Conservation (phyloP, 768 basidiomycete genomes). For the Lactifluus rugatus region DNA sequence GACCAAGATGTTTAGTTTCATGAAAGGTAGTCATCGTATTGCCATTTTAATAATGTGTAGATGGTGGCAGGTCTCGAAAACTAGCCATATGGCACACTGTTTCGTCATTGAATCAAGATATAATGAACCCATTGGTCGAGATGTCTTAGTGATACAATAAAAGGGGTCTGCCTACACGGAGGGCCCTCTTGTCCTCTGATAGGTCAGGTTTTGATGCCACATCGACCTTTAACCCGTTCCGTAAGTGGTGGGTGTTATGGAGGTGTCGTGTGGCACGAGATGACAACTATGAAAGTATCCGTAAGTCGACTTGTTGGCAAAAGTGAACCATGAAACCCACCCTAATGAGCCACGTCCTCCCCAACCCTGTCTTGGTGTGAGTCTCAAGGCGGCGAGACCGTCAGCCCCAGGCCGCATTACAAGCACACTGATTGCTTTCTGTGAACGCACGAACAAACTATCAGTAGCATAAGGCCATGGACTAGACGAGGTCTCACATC, state of each 20-base stretch:
- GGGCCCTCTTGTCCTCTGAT: neutral
- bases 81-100: neutral
- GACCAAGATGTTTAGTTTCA: no score
- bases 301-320: neutral
- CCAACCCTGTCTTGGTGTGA: constrained; percentile 71
- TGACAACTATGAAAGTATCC: constrained; percentile 10
- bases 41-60: neutral
- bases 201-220: neutral
- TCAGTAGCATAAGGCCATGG: neutral
- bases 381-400: constrained; percentile 37
- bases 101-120: no score
- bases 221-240: neutral
- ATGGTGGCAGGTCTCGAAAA: neutral
- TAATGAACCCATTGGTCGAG: neutral
- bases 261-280: constrained; percentile 8
- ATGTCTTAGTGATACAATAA: neutral
- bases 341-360: constrained; percentile 82
- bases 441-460: constrained; percentile 2
- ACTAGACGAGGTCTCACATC: constrained; percentile 39
- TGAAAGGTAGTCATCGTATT: neutral
- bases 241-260: neutral
- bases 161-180: neutral
- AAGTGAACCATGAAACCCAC: constrained; percentile 27
- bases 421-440: constrained; percentile 53
- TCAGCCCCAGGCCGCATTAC: constrained; percentile 39